Evolutionary conservation across 495 filamentous ascomycete genomes (phyloP), one percentile per base, ranked within the genome.

Genomic region (Neurospora cerealis): DNA sequence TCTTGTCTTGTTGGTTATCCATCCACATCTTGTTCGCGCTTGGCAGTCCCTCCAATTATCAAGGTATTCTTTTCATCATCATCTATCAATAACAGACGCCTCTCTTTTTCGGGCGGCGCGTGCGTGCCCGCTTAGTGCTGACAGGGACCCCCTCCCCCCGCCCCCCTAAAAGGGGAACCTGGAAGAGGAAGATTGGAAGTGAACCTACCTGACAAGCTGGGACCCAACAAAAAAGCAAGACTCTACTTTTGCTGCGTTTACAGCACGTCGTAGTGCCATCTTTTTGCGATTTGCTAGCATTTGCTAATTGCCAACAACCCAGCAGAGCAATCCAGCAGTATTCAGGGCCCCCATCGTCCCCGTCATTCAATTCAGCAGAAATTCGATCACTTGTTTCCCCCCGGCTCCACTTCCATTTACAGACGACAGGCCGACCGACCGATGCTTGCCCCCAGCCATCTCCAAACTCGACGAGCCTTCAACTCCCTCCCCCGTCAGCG

Each of bases 361-460:
- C 24, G 44, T 72, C 42, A 21, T 34, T 37, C 32, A 69, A 69
- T 80, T 76, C 75, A 80, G 76, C 76, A 76, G 75, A 76, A 81
- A 75, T 76, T 70, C 73, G 74, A 78, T 77, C 77, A 72, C 72
- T 76, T 77, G 76, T 42, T 42, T 70, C 36, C 77, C 72, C 75
- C 69, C 73, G 71, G 74, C 72, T 77, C 79, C 78, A 77, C 78
- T 74, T 71, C 74, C 72, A 77, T 62, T 60, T 62, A 62, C 54
- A 62, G 54, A 62, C 54, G 54, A 32, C 54, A 62, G 54, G 54
- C 54, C 54, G 54, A 32, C 54, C 54, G 46, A 71, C 79, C 74
- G 78, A 83, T 83, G 81, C 79, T 78, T 74, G 54, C 54, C 76
- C 77, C 82, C 80, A 82, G 79, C 81, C 80, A 81, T 83, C 79